phyloP scores from a whole-genome alignment of 2,329 filamentous ascomycete genomes.

The Thermothelomyces thermophilus region DNA sequence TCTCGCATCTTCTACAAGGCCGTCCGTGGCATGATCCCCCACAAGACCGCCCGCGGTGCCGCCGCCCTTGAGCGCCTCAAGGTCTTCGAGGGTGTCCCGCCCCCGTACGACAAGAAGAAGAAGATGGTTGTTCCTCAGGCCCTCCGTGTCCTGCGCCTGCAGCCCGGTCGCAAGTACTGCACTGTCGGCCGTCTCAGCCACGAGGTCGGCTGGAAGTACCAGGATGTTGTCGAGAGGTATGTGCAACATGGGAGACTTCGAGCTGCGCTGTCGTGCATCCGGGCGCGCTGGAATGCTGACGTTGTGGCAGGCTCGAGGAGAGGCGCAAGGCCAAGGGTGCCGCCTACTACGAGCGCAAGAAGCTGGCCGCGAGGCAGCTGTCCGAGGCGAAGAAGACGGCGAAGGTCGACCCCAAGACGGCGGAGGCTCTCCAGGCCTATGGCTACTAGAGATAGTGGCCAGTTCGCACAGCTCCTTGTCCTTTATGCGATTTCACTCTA shows the following conservation, averaged over 20 bases:
- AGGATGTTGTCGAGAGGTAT: constrained; percentile 96
- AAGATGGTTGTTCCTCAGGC: constrained; percentile 98
- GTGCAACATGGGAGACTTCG: constrained; percentile 34
- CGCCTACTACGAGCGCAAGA: constrained; percentile 99
- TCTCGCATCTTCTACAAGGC: constrained; percentile 99
- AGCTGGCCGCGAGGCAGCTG: constrained; percentile 85
- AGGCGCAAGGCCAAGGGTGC: constrained; percentile 98
- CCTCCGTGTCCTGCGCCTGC: constrained; percentile 89
- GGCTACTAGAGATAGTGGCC: constrained; percentile 65
- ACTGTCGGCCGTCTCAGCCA: constrained; percentile 95
- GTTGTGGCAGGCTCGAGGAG: constrained; percentile 80
- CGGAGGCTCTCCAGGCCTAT: constrained; percentile 78
- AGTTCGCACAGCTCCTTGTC: constrained; percentile 37
- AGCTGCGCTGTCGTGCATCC: neutral
- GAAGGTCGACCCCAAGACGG: constrained; percentile 77
- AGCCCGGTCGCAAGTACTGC: constrained; percentile 99
- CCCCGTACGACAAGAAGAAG: constrained; percentile 99
- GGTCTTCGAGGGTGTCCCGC: constrained; percentile 98
- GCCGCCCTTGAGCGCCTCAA: constrained; percentile 97
- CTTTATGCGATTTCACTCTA: constrained; percentile 46
- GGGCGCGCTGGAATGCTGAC: constrained; percentile 37
- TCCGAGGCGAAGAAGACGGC: constrained; percentile 90
- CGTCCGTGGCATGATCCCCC: constrained; percentile 99
- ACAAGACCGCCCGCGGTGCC: constrained; percentile 98
- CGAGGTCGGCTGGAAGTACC: constrained; percentile 99